Conservation (phyloP, 495 filamentous ascomycete species). For the Entonaema liquescens region DNA sequence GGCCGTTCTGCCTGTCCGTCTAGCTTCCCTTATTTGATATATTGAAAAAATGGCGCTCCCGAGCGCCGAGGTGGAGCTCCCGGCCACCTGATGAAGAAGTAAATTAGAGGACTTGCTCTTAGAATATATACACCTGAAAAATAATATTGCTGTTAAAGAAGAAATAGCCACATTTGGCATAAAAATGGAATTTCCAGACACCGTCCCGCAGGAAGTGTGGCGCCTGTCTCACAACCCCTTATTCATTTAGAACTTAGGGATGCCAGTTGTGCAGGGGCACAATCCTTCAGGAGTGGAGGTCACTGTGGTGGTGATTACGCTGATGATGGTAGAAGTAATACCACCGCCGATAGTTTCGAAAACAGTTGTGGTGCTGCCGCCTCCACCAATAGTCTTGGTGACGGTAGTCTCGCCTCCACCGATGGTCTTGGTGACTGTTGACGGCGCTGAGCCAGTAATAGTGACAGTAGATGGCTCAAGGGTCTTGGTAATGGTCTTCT, state of each 20-base stretch:
- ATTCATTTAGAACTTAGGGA: neutral
- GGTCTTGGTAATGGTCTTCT: neutral
- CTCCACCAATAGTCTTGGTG: slow-evolving; percentile 25
- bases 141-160: slow-evolving; percentile 2
- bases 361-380: slow-evolving; percentile 14
- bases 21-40: neutral
- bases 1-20: neutral
- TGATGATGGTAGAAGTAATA: slow-evolving; percentile 28
- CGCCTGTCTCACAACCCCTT: slow-evolving; percentile 1
- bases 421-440: neutral
- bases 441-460: neutral
- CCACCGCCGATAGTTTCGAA: slow-evolving; percentile 15
- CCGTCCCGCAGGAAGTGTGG: slow-evolving; percentile 2
- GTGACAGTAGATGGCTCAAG: slow-evolving; percentile 14
- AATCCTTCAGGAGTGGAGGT: slow-evolving; percentile 21
- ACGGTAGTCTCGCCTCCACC: slow-evolving; percentile 2
- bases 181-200: neutral
- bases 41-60: neutral
- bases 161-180: neutral
- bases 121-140: slow-evolving; percentile 7
- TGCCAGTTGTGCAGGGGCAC: slow-evolving; percentile 26
- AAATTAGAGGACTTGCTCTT: neutral
- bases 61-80: too few relatives aligned
- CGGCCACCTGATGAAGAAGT: too few relatives aligned
- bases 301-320: slow-evolving; percentile 30